Evolutionary conservation across 2,329 filamentous ascomycete species (phyloP).

Genomic region (Fusarium annulatum): DNA sequence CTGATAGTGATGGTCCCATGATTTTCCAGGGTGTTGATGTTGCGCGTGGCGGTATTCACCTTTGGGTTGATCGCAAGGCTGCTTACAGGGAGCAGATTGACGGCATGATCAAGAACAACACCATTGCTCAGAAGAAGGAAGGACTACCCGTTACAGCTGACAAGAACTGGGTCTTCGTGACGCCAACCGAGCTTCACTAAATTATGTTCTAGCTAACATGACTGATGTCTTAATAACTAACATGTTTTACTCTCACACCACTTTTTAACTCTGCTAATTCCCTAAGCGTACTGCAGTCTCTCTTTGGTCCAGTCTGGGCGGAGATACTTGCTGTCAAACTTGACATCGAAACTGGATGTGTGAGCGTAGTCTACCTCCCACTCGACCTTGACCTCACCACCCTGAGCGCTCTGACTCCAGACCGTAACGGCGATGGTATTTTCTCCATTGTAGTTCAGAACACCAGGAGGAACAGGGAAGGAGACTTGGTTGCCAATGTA

Average conservation of each 20-base stretch:
- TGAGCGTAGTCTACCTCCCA: constrained; percentile 66
- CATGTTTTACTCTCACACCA: background rate
- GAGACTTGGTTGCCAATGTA: constrained; percentile 69
- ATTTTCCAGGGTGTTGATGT: constrained; percentile 58
- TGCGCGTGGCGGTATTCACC: constrained; percentile 53
- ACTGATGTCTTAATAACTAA: background rate
- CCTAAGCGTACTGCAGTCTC: constrained; percentile 50
- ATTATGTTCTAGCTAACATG: background rate
- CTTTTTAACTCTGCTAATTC: background rate
- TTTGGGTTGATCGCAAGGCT: constrained; percentile 56
- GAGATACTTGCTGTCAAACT: constrained; percentile 60
- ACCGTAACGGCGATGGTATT: constrained; percentile 69
- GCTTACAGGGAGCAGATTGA: constrained; percentile 50
- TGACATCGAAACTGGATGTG: constrained; percentile 62
- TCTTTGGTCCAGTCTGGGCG: constrained; percentile 62
- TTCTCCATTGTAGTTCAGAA: constrained; percentile 67
- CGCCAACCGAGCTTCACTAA: constrained; percentile 51
- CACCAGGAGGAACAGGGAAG: constrained; percentile 69
- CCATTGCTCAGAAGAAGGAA: constrained; percentile 49
- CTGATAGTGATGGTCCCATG: constrained; percentile 57
- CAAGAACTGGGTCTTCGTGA: constrained; percentile 59
- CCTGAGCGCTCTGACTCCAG: constrained; percentile 67
- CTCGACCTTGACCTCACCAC: constrained; percentile 60
- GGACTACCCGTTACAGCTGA: constrained; percentile 54
- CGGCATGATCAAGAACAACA: constrained; percentile 51